A percentile compares a stretch with the other conserved stretches of the same genome.
phyloP scores from a whole-genome alignment of 2,329 filamentous ascomycete genomes.

The Aspergillus latus region DNA sequence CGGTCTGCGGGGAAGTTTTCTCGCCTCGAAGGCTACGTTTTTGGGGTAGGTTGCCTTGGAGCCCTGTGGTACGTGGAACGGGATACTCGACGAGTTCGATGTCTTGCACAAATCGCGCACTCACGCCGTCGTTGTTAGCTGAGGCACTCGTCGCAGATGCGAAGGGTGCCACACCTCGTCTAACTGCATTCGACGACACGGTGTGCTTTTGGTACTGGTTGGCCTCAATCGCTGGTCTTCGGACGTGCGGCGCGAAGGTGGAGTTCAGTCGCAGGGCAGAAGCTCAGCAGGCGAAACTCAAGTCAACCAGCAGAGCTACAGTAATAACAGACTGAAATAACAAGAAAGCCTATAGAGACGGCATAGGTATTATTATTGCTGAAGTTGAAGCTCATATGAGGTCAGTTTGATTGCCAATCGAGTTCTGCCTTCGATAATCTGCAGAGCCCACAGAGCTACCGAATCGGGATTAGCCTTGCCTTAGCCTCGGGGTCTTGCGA shows the following conservation, averaged over 20 bases:
- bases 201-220: slow-evolving; percentile 14
- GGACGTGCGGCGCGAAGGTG: not conserved
- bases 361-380: not conserved
- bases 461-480: not conserved
- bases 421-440: not conserved
- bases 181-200: slow-evolving; percentile 30
- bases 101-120: slow-evolving; percentile 25
- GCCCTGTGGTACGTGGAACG: slow-evolving; percentile 14
- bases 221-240: slow-evolving; percentile 6
- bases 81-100: slow-evolving; percentile 36
- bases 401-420: not conserved
- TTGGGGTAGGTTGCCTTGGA: slow-evolving; percentile 9
- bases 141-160: slow-evolving; percentile 29
- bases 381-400: not conserved
- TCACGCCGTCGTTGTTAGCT: slow-evolving; percentile 14
- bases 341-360: not conserved
- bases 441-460: not conserved
- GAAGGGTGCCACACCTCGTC: slow-evolving; percentile 27
- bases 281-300: not conserved
- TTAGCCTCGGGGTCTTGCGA: not conserved
- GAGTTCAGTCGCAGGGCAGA: not conserved
- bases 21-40: not conserved
- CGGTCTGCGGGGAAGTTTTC: slow-evolving; percentile 3
- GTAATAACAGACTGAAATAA: not conserved
- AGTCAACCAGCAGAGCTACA: not conserved